These are phyloP conservation scores for Wallacemonas sp. DNA, from an alignment of 208 protist genomes.

Conservation along the genomic window DNA sequence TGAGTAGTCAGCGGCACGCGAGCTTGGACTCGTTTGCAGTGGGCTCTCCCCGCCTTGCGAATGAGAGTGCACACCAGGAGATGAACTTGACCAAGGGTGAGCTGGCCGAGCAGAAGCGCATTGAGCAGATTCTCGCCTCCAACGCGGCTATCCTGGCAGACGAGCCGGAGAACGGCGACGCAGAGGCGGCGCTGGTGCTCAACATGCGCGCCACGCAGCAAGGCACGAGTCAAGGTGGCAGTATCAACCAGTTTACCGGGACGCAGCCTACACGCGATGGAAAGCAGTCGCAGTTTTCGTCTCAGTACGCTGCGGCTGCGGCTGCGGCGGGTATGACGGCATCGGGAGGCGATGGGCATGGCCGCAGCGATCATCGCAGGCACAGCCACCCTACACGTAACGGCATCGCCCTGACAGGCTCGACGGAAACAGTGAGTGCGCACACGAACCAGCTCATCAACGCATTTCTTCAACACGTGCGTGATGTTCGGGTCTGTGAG, in stretches of 20 bases:
- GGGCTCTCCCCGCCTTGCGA: neutral
- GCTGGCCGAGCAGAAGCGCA: neutral
- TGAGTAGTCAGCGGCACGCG: neutral
- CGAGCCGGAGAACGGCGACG: too few relatives aligned
- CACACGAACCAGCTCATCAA: conserved; percentile 10
- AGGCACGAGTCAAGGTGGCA: too few relatives aligned
- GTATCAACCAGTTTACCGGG: too few relatives aligned
- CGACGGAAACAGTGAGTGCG: neutral
- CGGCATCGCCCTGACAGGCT: neutral
- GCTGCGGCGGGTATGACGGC: too few relatives aligned
- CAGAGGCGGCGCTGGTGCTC: too few relatives aligned
- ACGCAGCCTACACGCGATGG: too few relatives aligned
- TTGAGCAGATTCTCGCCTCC: neutral
- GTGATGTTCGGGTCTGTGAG: neutral
- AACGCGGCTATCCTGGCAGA: too few relatives aligned
- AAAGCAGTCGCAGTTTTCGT: too few relatives aligned
- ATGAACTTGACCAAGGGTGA: neutral
- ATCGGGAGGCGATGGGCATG: neutral
- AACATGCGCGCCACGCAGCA: too few relatives aligned
- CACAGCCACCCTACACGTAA: neutral
- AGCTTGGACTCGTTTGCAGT: neutral
- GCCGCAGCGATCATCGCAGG: neutral
- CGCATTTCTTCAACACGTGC: conserved; percentile 2
- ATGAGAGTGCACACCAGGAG: neutral
- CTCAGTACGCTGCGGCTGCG: too few relatives aligned